A percentile compares a stretch with the other conserved stretches of the same genome.
These are phyloP conservation scores for Pholiota microspora DNA, from an alignment of 768 basidiomycete species.

Conservation along the genomic window DNA sequence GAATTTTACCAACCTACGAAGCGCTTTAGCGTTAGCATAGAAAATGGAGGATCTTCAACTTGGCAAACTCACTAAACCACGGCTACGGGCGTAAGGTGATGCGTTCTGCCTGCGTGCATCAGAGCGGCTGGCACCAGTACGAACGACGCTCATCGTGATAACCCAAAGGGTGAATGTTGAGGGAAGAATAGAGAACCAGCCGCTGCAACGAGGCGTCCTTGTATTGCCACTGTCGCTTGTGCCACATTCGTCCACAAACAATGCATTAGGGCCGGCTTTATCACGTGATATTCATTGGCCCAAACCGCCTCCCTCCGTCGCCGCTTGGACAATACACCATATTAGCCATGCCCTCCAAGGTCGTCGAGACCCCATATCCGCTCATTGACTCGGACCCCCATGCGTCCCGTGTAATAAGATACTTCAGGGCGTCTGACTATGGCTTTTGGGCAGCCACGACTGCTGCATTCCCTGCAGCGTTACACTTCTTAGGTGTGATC, in stretches of 20 bases:
- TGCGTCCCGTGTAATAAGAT: conserved; percentile 80
- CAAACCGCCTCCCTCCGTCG: conserved; percentile 29
- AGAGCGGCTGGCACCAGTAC: conserved; percentile 37
- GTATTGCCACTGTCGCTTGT: too few relatives aligned
- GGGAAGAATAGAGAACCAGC: conserved; percentile 16
- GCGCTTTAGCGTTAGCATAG: not conserved
- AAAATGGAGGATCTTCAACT: not conserved
- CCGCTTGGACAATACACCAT: not conserved
- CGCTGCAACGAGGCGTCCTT: conserved; percentile 17
- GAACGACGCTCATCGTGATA: conserved; percentile 55
- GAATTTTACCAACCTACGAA: not conserved
- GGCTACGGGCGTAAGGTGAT: conserved; percentile 48
- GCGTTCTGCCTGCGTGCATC: conserved; percentile 27
- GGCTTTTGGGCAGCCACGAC: conserved; percentile 80
- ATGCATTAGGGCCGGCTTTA: conserved; percentile 31
- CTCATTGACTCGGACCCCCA: conserved; percentile 96
- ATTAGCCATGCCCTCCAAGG: conserved; percentile 46
- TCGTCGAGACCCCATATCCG: conserved; percentile 69
- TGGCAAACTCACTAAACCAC: conserved; percentile 13
- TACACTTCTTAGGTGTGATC: conserved; percentile 79
- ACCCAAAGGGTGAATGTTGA: conserved; percentile 14
- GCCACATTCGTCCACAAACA: too few relatives aligned
- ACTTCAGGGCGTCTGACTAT: conserved; percentile 88
- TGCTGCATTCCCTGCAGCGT: conserved; percentile 74
- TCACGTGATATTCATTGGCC: conserved; percentile 28